Conservation (phyloP, 1,284 basidiomycete genomes). For the Austroboletus novae-zelandiae region DNA sequence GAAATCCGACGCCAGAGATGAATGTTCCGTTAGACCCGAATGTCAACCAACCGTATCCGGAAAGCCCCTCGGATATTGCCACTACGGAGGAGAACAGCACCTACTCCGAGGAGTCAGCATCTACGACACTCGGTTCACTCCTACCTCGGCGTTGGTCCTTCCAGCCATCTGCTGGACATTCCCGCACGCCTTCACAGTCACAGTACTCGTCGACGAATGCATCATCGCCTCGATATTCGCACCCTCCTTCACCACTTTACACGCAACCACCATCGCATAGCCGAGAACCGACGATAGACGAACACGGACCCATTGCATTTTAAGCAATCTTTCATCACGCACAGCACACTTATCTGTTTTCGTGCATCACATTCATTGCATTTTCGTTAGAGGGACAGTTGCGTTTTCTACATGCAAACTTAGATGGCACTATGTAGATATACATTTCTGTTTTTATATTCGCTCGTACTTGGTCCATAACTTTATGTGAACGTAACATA, state of each 20-base stretch:
- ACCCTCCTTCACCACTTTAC: conserved; percentile 29
- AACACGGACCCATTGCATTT: conserved; percentile 21
- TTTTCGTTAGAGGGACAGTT: conserved; percentile 4
- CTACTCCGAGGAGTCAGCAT: conserved; percentile 37
- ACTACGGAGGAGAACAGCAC: conserved; percentile 27
- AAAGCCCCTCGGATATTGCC: conserved; percentile 32
- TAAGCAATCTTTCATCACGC: conserved; percentile 7
- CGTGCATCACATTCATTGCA: conserved; percentile 4
- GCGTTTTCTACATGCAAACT: conserved; percentile 2
- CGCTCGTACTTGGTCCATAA: too few species aligned
- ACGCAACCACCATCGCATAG: conserved; percentile 27
- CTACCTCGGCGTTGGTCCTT: conserved; percentile 47
- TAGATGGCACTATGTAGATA: conserved; percentile 9
- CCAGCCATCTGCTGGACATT: conserved; percentile 37
- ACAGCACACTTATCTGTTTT: not conserved
- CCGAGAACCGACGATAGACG: conserved; percentile 37
- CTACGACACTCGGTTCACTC: conserved; percentile 41
- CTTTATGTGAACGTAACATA: not conserved
- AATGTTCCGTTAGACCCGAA: conserved; percentile 42
- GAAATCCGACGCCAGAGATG: conserved; percentile 55
- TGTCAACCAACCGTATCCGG: conserved; percentile 43
- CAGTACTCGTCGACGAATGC: conserved; percentile 33
- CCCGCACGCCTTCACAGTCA: conserved; percentile 33
- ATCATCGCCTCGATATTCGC: conserved; percentile 30
- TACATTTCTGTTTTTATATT: not conserved